A percentile compares a stretch with the other conserved stretches of the same genome.
Conservation (phyloP, 2,329 filamentous ascomycete species). For the Lomentospora prolificans region DNA sequence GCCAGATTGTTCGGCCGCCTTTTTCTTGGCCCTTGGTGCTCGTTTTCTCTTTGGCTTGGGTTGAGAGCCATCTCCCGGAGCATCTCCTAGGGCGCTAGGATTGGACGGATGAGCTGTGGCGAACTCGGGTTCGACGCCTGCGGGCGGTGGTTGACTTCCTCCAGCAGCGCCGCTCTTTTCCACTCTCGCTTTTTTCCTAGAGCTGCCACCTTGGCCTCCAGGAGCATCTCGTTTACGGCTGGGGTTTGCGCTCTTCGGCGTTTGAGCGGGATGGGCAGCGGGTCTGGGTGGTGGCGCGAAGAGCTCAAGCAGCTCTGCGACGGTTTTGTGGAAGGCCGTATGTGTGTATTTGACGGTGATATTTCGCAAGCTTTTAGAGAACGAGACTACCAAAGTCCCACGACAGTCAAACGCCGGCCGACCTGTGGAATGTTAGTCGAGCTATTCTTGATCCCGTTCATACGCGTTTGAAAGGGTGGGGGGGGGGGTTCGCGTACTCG, state of each 20-base stretch:
- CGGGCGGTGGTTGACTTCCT: too few relatives aligned
- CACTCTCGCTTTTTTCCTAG: constrained; percentile 19
- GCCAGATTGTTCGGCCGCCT: background rate
- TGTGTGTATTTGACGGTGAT: constrained; percentile 47
- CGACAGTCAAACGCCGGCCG: constrained; percentile 52
- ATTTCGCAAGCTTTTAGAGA: constrained; percentile 34
- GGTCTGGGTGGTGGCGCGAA: constrained; percentile 33
- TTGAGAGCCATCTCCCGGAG: background rate
- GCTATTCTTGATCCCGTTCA: too few relatives aligned
- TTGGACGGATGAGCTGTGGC: background rate
- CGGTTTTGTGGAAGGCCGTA: constrained; percentile 45
- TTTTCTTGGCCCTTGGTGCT: constrained; percentile 16
- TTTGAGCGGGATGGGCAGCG: background rate
- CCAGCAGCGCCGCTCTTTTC: constrained; percentile 13
- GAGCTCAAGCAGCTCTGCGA: constrained; percentile 36
- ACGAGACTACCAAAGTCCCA: constrained; percentile 38
- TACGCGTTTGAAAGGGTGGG: constrained; percentile 5
- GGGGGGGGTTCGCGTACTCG: constrained; percentile 25
- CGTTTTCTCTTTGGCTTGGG: constrained; percentile 3
- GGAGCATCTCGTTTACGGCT: constrained; percentile 14
- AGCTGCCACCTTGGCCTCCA: constrained; percentile 6
- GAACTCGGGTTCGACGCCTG: background rate
- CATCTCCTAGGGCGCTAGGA: background rate
- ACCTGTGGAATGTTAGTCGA: constrained; percentile 21
- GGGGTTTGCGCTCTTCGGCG: constrained; percentile 4